Evolutionary conservation across 2,329 filamentous ascomycete genomes (phyloP).

Genomic region (Curvularia sp.): DNA sequence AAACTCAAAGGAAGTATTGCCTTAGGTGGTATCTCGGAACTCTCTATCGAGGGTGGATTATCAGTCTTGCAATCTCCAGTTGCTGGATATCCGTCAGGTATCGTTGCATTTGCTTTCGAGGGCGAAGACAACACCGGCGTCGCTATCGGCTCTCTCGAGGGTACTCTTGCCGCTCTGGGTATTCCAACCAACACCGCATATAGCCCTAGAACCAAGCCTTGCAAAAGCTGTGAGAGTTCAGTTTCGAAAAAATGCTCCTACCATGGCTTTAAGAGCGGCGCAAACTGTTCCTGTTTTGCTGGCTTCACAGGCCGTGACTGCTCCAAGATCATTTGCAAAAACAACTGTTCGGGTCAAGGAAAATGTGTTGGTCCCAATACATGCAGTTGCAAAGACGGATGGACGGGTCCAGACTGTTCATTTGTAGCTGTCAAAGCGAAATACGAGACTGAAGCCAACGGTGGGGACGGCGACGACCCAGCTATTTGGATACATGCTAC

Average conservation of each 20-base stretch:
- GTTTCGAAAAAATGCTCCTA: conserved; percentile 32
- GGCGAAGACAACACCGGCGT: conserved; percentile 34
- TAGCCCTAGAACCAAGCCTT: conserved; percentile 26
- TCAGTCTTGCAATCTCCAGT: conserved; percentile 33
- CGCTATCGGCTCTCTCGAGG: conserved; percentile 32
- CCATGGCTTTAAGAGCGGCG: conserved; percentile 24
- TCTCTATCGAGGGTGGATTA: conserved; percentile 38
- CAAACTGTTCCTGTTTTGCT: conserved; percentile 35
- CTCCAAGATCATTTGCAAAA: conserved; percentile 29
- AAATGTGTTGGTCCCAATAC: conserved; percentile 36
- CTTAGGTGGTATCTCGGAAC: conserved; percentile 33
- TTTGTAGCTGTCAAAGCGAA: conserved; percentile 40
- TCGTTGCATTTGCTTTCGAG: conserved; percentile 39
- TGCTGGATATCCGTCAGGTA: conserved; percentile 24
- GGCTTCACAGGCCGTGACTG: conserved; percentile 38
- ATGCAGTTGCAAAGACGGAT: conserved; percentile 37
- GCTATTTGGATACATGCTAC: conserved; percentile 44
- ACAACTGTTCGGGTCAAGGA: conserved; percentile 39
- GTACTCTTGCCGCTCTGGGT: conserved; percentile 21
- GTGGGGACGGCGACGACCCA: conserved; percentile 44
- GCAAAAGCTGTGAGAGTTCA: conserved; percentile 25
- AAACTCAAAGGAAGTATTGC: conserved; percentile 25
- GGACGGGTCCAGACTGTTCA: conserved; percentile 41
- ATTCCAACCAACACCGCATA: conserved; percentile 33
- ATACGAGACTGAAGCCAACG: conserved; percentile 45